Conservation (phyloP, 768 basidiomycete species). For the Kwoniella sp. region DNA sequence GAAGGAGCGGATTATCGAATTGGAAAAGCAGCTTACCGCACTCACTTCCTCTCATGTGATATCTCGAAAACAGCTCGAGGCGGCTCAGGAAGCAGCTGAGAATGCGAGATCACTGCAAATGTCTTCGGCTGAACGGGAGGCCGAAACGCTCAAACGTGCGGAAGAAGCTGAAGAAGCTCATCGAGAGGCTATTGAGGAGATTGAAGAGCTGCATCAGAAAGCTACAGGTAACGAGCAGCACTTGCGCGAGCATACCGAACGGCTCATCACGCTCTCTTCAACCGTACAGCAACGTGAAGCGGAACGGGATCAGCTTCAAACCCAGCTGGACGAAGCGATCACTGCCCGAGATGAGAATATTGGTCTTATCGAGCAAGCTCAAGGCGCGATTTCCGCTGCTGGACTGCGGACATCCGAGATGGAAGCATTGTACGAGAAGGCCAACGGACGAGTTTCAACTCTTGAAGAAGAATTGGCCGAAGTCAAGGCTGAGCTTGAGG, state of each 20-base stretch:
- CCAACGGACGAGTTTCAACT: slow-evolving; percentile 68
- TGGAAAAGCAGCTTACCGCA: slow-evolving; percentile 70
- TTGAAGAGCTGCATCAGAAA: slow-evolving; percentile 70
- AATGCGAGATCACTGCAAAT: slow-evolving; percentile 68
- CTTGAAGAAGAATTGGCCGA: slow-evolving; percentile 78
- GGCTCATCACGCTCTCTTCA: slow-evolving; percentile 72
- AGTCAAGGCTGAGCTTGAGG: slow-evolving; percentile 77
- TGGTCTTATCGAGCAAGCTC: slow-evolving; percentile 82
- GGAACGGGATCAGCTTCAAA: slow-evolving; percentile 67
- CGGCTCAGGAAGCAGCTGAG: slow-evolving; percentile 72
- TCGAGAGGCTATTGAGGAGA: slow-evolving; percentile 65
- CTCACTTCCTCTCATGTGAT: slow-evolving; percentile 61
- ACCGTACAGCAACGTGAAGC: slow-evolving; percentile 75
- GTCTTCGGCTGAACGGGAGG: slow-evolving; percentile 75
- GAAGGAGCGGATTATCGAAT: slow-evolving; percentile 72
- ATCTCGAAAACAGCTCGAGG: slow-evolving; percentile 68
- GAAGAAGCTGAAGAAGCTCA: slow-evolving; percentile 71
- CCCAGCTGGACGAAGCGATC: slow-evolving; percentile 71
- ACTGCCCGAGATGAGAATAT: slow-evolving; percentile 79
- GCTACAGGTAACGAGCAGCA: slow-evolving; percentile 65
- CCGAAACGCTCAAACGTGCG: slow-evolving; percentile 73
- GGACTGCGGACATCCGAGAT: slow-evolving; percentile 77
- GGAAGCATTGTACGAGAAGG: slow-evolving; percentile 70
- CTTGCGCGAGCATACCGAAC: slow-evolving; percentile 75
- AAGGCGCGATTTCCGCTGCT: slow-evolving; percentile 72